Percentiles rank a stretch among this genome's conserved stretches.
phyloP scores from a whole-genome alignment of 495 filamentous ascomycete species.

The Talaromyces liani region DNA sequence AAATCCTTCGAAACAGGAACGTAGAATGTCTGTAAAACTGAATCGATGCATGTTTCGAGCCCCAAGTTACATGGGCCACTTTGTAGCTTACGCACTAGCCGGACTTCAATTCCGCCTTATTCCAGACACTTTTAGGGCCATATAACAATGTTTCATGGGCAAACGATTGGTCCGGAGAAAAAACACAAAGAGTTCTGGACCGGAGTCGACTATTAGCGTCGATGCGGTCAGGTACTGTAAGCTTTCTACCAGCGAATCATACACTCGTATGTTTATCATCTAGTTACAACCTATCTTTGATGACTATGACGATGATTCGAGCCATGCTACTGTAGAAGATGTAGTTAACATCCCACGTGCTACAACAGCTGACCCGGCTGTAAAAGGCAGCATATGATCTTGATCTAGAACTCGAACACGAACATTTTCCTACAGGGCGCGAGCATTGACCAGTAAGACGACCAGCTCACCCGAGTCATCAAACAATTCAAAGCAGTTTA shows the following conservation, averaged over 20 bases:
- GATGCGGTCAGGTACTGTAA: neutral
- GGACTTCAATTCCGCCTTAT: neutral
- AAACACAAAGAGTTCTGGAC: neutral
- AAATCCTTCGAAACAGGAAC: neutral
- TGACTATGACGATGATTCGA: neutral
- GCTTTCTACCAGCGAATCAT: neutral
- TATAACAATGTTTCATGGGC: neutral
- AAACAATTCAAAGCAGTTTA: neutral
- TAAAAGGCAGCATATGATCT: neutral
- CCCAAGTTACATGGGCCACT: neutral
- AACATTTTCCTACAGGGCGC: neutral
- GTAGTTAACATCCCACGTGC: neutral
- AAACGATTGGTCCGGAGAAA: neutral
- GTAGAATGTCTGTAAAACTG: neutral
- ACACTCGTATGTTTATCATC: neutral
- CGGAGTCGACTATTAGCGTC: neutral
- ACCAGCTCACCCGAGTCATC: neutral
- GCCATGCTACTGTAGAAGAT: neutral
- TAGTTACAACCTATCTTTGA: neutral
- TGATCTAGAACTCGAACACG: neutral
- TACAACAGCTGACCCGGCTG: neutral
- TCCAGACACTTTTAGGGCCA: neutral
- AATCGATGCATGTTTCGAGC: neutral
- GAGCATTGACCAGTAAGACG: neutral
- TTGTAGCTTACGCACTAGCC: neutral